Base-by-base conservation (phyloP, 495 filamentous ascomycete species). In the Penicillium turbatum region DNA sequence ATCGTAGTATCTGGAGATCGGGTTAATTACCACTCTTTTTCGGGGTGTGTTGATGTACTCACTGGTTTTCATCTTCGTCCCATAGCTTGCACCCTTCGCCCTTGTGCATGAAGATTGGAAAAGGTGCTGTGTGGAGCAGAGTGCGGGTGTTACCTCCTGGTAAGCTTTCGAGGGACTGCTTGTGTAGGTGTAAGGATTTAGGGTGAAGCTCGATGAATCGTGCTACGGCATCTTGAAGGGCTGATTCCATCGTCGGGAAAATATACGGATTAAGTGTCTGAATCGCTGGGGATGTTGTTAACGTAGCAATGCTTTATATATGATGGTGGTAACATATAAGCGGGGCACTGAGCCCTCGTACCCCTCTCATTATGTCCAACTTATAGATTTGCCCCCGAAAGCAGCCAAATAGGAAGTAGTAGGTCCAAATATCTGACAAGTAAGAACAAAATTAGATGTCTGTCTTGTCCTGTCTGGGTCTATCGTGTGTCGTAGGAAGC, bases 1-100 rank as follows among this genome's bases (percentile, higher is more conserved):
- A 57, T 83, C 81, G 13, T 48, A 38, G 12, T 48, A 48, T 48
- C 46, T 48, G 6, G 12, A 16, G 15, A n/a, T 12, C 8, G 17
- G 12, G 17, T 21, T 41, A 7, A 16, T 1, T 30, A 6, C 31
- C 5, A 26, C 1, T 30, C 7, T 27, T 15, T 3, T 36, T 8
- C 2, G n/a, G n/a, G n/a, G n/a, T n/a, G 38, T 9, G 10, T 11
- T 7, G 13, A 15, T n/a, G 17, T 4, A 12, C 15, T 15, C 37
- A 53, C 50, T 45, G 44, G 21, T 53, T 53, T 1, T 40, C 50
- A 45, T 53, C 50, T n/a, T 53, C 50, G 13, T 53, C 50, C 50
- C 50, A 53, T n/a, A 53, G 30, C 27, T 45, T 17, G 8, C 4
- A 45, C 1, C 26, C 37, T 26, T 36, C 10, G 15, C 50, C 50